Evolutionary conservation across 257 asterid species (phyloP), one percentile per base, ranked within the genome.

Genomic region (Ajuga chamaepitys): DNA sequence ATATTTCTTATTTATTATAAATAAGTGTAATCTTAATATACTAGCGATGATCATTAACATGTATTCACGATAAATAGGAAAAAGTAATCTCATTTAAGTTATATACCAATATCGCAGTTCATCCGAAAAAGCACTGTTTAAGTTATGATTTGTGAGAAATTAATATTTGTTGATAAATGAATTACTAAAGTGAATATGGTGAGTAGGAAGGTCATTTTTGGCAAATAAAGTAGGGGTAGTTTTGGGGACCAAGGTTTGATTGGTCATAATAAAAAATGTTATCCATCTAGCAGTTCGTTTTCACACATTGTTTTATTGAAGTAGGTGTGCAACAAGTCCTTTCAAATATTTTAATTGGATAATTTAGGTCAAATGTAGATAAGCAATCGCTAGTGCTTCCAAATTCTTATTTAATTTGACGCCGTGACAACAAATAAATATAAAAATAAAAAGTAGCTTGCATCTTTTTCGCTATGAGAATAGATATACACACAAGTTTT

Each of bases 361-460:
- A 65, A 58, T 74, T 66, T 71, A 46, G 75, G 81, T 80, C 81
- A 68, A 75, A 57, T 75, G 61, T 69, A 64, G 78, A 72, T 77
- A 54, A 34, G 71, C 74, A 68, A 59, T 65, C 65, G 44, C 38
- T 44, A 41, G 54, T 73, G 65, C 64, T 76, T 57, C 65, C 75
- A 71, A 51, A 75, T 70, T 63, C 26, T 40, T 72, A 34, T 61
- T 70, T 42, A 44, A 66, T 45, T 78, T 62, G 64, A 62, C 78
- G 69, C 47, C 64, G 52, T 4, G 72, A 53, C 34, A 51, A 47
- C 4, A 25, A 5, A 58, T 20, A 58, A 37, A 62, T 46, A 18
- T 18, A n/a, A 72, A 4, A 32, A 35, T 9, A 7, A 12, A 13
- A 35, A 6, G 21, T 28, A 9, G 68, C 65, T 71, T 50, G 34